These are phyloP conservation scores for Trifolium pratense DNA, from an alignment of 306 rosid genomes.

Conservation along the genomic window DNA sequence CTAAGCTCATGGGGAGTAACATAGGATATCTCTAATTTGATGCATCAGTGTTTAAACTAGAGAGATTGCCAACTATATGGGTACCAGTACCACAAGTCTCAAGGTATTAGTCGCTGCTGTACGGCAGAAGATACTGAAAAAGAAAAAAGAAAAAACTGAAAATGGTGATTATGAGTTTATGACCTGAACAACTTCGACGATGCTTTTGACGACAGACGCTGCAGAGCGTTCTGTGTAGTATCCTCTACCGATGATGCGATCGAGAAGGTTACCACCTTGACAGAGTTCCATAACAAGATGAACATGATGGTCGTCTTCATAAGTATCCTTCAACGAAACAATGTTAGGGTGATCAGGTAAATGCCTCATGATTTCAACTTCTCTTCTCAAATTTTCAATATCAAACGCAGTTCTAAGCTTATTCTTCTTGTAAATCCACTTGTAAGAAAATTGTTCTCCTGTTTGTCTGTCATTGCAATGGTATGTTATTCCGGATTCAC, in stretches of 20 bases:
- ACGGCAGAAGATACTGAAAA: too few species aligned
- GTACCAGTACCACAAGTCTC: too few species aligned
- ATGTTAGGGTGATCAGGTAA: slow-evolving; percentile 77
- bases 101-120: too few species aligned
- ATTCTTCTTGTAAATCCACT: slow-evolving; percentile 84
- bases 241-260: slow-evolving; percentile 70
- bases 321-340: slow-evolving; percentile 68
- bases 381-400: slow-evolving; percentile 73
- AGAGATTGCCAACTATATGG: too few species aligned
- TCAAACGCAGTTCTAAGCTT: slow-evolving; percentile 81
- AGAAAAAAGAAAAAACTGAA: too few species aligned
- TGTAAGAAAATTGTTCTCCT: slow-evolving; percentile 78
- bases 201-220: slow-evolving; percentile 56
- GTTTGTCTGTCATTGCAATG: slow-evolving; percentile 80
- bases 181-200: slow-evolving; percentile 68
- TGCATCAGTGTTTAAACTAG: too few species aligned
- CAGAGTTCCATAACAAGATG: slow-evolving; percentile 84
- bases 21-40: too few species aligned
- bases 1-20: too few species aligned
- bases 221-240: slow-evolving; percentile 77
- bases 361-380: slow-evolving; percentile 76
- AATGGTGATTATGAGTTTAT: too few species aligned
- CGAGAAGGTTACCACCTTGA: slow-evolving; percentile 75
- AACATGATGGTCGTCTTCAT: slow-evolving; percentile 75
- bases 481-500: slow-evolving; percentile 87